Evolutionary conservation across 2,329 filamentous ascomycete genomes (phyloP).

Genomic region (Pseudogymnoascus sp.): DNA sequence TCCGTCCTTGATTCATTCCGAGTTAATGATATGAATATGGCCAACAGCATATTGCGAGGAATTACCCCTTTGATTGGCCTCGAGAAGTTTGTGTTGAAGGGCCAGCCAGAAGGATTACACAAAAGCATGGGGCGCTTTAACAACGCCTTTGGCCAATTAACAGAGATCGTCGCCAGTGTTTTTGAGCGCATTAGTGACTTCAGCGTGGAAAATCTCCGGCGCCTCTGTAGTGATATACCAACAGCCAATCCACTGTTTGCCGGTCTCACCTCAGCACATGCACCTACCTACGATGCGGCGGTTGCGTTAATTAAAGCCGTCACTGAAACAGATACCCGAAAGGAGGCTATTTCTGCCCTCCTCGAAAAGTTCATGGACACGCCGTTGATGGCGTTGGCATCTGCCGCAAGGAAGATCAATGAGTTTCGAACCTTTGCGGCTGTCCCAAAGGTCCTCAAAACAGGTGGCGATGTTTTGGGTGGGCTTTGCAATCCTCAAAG

Average conservation of each 20-base stretch:
- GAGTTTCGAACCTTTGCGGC: constrained; percentile 45
- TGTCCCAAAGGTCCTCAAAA: constrained; percentile 49
- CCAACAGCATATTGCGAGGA: constrained; percentile 55
- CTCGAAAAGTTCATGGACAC: constrained; percentile 38
- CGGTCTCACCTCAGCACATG: constrained; percentile 72
- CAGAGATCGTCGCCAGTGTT: constrained; percentile 59
- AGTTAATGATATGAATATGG: constrained; percentile 61
- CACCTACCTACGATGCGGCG: constrained; percentile 69
- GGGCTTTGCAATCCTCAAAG: constrained; percentile 48
- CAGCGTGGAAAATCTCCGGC: constrained; percentile 56
- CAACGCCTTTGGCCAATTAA: constrained; percentile 54
- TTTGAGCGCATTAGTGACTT: constrained; percentile 76
- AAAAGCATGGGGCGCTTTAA: constrained; percentile 65
- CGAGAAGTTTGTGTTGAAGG: constrained; percentile 52
- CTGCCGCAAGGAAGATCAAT: constrained; percentile 36
- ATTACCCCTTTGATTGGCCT: constrained; percentile 62
- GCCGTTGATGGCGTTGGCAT: constrained; percentile 39
- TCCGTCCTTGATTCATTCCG: constrained; percentile 62
- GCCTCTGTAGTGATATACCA: constrained; percentile 35
- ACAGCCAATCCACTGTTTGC: constrained; percentile 70
- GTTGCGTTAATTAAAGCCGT: constrained; percentile 77
- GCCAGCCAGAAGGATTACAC: constrained; percentile 31
- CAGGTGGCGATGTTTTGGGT: constrained; percentile 48
- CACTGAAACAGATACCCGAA: constrained; percentile 55
- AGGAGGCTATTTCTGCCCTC: constrained; percentile 42